Evolutionary conservation across 192 early-diverging fungal species (phyloP).

Genomic region (Paraglomus occultum): DNA sequence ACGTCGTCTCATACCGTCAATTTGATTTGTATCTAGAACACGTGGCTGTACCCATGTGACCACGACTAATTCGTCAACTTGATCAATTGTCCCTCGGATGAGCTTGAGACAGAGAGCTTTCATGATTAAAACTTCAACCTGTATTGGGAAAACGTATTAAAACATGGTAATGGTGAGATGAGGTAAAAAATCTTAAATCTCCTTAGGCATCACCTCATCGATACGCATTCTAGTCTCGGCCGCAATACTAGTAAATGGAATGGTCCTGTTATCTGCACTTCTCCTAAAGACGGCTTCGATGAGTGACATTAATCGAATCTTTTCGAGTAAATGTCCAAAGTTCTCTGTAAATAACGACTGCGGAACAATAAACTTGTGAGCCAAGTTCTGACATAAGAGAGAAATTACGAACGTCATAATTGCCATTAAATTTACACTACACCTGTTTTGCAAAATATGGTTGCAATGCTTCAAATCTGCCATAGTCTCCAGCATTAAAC

Average conservation of each 20-base stretch:
- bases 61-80: constrained; percentile 84
- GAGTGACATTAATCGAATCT: constrained; percentile 96
- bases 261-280: constrained; percentile 65
- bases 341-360: constrained; percentile 81
- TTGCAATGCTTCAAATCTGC: constrained; percentile 81
- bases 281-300: constrained; percentile 93
- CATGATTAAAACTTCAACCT: constrained; percentile 98
- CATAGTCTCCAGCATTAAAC: constrained; percentile 94
- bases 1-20: constrained; percentile 76
- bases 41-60: constrained; percentile 99
- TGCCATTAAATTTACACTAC: constrained; percentile 3
- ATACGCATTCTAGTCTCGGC: constrained; percentile 72
- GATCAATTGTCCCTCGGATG: constrained; percentile 93
- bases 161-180: background rate
- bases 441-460: constrained; percentile 67
- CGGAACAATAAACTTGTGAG: constrained; percentile 26
- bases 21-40: constrained; percentile 88
- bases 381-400: constrained; percentile 8
- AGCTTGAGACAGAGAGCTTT: constrained; percentile 92
- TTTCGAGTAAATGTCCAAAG: constrained; percentile 80
- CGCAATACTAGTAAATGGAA: constrained; percentile 81
- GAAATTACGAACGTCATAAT: background rate
- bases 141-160: background rate
- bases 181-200: background rate
- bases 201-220: constrained; percentile 54